Conservation (phyloP, 2,329 filamentous ascomycete genomes). For the Elsinoe necatrix region DNA sequence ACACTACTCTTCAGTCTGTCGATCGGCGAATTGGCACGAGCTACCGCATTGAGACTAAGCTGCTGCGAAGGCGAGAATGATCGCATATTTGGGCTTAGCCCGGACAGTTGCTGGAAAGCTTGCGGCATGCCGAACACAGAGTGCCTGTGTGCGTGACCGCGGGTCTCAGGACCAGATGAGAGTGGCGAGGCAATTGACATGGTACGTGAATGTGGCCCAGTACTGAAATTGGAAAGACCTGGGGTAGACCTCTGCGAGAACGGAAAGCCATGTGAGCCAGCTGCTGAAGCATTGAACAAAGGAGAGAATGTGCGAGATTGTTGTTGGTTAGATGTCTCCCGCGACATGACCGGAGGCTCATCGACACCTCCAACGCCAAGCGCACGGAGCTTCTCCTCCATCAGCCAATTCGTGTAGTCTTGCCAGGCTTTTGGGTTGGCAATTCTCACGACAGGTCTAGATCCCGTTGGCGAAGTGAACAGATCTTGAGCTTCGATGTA, state of each 20-base stretch:
- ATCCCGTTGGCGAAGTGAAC: constrained; percentile 40
- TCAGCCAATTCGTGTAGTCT: constrained; percentile 69
- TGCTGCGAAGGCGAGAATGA: constrained; percentile 33
- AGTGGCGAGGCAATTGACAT: constrained; percentile 64
- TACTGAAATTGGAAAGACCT: constrained; percentile 46
- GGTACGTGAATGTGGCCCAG: constrained; percentile 41
- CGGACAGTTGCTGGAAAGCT: constrained; percentile 56
- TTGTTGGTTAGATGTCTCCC: constrained; percentile 65
- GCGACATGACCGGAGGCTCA: constrained; percentile 58
- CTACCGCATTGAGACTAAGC: constrained; percentile 24
- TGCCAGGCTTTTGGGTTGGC: constrained; percentile 68
- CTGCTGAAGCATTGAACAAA: constrained; percentile 50
- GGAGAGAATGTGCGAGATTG: constrained; percentile 74
- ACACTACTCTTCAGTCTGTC: constrained; percentile 31
- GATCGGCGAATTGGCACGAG: constrained; percentile 37
- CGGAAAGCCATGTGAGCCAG: constrained; percentile 40
- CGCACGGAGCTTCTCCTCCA: constrained; percentile 86
- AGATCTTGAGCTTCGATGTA: constrained; percentile 11
- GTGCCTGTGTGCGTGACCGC: constrained; percentile 58
- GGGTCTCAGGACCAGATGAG: constrained; percentile 51
- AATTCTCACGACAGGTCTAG: constrained; percentile 50
- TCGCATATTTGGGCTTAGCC: constrained; percentile 44
- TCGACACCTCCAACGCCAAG: constrained; percentile 76
- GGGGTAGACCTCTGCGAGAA: constrained; percentile 24
- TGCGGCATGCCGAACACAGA: constrained; percentile 58